Conservation (phyloP, 345 rosid genomes). For the Excoecaria agallocha region DNA sequence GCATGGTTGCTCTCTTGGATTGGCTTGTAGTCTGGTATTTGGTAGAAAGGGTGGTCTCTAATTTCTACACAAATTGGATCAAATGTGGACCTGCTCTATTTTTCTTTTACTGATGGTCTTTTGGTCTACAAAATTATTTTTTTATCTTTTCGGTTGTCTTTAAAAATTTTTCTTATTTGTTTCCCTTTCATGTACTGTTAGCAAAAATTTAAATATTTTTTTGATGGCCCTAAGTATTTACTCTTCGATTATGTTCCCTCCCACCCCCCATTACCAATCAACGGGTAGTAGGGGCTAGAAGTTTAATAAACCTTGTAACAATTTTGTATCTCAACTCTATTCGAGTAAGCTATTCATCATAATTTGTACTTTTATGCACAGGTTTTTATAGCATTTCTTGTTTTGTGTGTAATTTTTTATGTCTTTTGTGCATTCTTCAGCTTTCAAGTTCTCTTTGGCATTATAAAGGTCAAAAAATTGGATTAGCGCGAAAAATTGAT, state of each 20-base stretch:
- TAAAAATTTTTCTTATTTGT: too few relatives aligned
- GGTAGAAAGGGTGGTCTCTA: too few relatives aligned
- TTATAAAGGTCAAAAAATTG: conserved; percentile 71
- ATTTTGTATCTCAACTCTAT: conserved; percentile 77
- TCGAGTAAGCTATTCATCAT: conserved; percentile 48
- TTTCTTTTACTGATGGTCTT: too few relatives aligned
- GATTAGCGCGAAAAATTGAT: conserved; percentile 81
- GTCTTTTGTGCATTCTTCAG: conserved; percentile 66
- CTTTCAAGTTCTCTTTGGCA: conserved; percentile 75
- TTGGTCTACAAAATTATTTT: too few relatives aligned
- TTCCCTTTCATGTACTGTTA: too few relatives aligned
- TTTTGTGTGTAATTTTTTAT: conserved; percentile 20
- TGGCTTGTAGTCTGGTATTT: too few relatives aligned
- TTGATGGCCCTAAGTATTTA: neutral
- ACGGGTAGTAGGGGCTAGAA: conserved; percentile 96
- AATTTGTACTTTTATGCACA: neutral
- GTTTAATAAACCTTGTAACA: conserved; percentile 87
- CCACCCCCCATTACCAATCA: conserved; percentile 24
- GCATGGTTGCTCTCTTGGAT: too few relatives aligned
- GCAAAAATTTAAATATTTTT: too few relatives aligned
- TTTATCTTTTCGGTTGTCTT: too few relatives aligned
- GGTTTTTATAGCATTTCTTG: conserved; percentile 1
- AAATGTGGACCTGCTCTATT: too few relatives aligned
- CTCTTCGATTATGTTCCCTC: conserved; percentile 6
- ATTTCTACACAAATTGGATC: too few relatives aligned